Percentiles rank a stretch among this genome's conserved stretches.
Conservation (phyloP, 495 filamentous ascomycete genomes). For the Hypoxylon perforatum region DNA sequence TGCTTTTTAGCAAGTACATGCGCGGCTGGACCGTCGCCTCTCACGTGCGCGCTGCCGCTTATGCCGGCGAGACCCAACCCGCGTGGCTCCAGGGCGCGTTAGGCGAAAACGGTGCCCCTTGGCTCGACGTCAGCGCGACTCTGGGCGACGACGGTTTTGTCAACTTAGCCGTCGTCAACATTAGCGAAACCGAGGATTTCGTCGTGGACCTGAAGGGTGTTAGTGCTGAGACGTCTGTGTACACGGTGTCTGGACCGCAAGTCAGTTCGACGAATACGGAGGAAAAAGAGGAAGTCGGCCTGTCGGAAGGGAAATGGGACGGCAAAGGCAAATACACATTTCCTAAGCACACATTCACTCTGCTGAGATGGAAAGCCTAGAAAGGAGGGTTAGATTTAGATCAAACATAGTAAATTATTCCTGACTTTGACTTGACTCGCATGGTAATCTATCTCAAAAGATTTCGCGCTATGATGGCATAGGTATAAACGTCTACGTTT, state of each 20-base stretch:
- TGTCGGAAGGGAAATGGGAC: conserved; percentile 71
- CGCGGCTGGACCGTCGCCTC: conserved; percentile 72
- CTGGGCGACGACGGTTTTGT: conserved; percentile 70
- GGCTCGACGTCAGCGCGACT: conserved; percentile 76
- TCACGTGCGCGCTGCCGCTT: conserved; percentile 68
- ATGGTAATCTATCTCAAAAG: background rate
- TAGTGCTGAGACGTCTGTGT: conserved; percentile 61
- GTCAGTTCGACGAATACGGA: conserved; percentile 69
- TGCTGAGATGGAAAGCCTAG: conserved; percentile 73
- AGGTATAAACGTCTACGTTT: conserved; percentile 10
- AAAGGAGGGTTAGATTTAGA: conserved; percentile 23
- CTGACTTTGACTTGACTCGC: conserved; percentile 13
- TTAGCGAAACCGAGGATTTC: conserved; percentile 67
- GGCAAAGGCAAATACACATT: conserved; percentile 69
- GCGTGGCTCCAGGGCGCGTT: conserved; percentile 71
- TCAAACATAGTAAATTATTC: conserved; percentile 29
- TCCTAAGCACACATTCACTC: conserved; percentile 71
- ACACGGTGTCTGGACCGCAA: conserved; percentile 67
- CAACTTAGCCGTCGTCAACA: conserved; percentile 76
- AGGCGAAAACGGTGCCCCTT: conserved; percentile 66
- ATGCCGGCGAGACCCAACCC: conserved; percentile 72
- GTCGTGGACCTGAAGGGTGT: conserved; percentile 67
- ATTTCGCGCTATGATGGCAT: background rate
- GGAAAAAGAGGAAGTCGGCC: conserved; percentile 66
- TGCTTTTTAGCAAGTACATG: conserved; percentile 79